phyloP scores from a whole-genome alignment of 108 stramenopile species.

The Fragilaria radians region DNA sequence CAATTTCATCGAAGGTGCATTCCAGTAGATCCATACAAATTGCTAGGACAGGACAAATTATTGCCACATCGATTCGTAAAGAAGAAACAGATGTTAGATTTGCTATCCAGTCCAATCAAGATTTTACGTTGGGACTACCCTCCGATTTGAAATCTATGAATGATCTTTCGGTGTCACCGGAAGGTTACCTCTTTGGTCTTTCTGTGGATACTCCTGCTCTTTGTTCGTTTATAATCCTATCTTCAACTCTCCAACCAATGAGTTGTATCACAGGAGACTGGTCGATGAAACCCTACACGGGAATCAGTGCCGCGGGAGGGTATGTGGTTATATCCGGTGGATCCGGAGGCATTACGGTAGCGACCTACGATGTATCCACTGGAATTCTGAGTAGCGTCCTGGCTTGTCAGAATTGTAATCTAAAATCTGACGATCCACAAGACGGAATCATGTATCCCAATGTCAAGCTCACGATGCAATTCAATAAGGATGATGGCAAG shows the following conservation, averaged over 20 bases:
- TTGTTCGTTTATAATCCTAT: neutral
- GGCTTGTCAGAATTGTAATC: neutral
- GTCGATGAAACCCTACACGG: neutral
- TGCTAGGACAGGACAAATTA: neutral
- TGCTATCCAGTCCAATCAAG: neutral
- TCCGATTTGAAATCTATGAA: neutral
- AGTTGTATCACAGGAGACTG: neutral
- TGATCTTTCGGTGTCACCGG: neutral
- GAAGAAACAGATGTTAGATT: neutral
- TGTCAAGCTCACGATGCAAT: neutral
- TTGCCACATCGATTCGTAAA: neutral
- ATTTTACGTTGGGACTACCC: neutral
- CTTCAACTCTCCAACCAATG: neutral
- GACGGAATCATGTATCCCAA: neutral
- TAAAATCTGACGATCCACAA: neutral
- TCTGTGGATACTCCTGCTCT: neutral
- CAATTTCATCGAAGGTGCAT: too few species aligned
- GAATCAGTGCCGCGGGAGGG: neutral
- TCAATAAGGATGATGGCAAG: too few species aligned
- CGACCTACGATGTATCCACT: neutral
- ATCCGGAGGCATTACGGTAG: neutral
- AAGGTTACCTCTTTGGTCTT: neutral
- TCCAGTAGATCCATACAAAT: neutral
- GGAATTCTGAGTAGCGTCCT: neutral
- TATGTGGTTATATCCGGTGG: neutral